Conservation (phyloP, 78 protist genomes). For the Andalucia godoyi region DNA sequence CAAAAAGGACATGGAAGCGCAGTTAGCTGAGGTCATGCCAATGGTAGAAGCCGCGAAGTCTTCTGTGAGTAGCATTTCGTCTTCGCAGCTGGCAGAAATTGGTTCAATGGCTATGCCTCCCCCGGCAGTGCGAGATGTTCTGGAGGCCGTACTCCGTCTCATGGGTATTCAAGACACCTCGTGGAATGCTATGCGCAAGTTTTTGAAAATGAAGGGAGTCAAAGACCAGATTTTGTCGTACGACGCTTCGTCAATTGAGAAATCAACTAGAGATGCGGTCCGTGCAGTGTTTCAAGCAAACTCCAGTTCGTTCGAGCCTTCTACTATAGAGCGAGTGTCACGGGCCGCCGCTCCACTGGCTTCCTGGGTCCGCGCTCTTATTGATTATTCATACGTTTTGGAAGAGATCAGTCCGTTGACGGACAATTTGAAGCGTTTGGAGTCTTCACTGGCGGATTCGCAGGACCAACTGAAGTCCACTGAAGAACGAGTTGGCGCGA, state of each 20-base stretch:
- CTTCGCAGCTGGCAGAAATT: slow-evolving; percentile 43
- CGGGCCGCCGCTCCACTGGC: slow-evolving; percentile 75
- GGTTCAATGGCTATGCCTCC: slow-evolving; percentile 56
- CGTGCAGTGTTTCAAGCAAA: slow-evolving; percentile 6
- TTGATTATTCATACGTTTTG: slow-evolving; percentile 28
- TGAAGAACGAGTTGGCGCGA: slow-evolving; percentile 1
- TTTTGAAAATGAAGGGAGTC: slow-evolving; percentile 31
- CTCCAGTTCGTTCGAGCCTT: slow-evolving; percentile 36
- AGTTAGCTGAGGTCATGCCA: slow-evolving; percentile 47
- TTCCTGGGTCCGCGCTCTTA: slow-evolving; percentile 65
- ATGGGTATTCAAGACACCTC: slow-evolving; percentile 55
- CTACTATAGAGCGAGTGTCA: slow-evolving; percentile 27
- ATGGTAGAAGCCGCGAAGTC: slow-evolving; percentile 49
- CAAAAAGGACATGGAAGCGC: slow-evolving; percentile 27
- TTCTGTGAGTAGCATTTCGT: slow-evolving; percentile 41
- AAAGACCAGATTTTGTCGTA: slow-evolving; percentile 43
- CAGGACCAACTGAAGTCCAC: slow-evolving; percentile 1
- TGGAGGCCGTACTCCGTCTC: slow-evolving; percentile 58
- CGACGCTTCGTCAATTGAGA: slow-evolving; percentile 32
- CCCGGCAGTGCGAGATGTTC: slow-evolving; percentile 13
- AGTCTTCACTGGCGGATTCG: background rate
- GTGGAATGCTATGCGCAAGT: slow-evolving; percentile 61
- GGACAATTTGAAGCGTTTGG: background rate
- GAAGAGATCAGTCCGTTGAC: slow-evolving; percentile 21
- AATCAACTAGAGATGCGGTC: background rate